Evolutionary conservation across 176 grass and related monocot species (phyloP), one percentile per base, ranked within the genome.

Genomic region (Ensete glaucum): DNA sequence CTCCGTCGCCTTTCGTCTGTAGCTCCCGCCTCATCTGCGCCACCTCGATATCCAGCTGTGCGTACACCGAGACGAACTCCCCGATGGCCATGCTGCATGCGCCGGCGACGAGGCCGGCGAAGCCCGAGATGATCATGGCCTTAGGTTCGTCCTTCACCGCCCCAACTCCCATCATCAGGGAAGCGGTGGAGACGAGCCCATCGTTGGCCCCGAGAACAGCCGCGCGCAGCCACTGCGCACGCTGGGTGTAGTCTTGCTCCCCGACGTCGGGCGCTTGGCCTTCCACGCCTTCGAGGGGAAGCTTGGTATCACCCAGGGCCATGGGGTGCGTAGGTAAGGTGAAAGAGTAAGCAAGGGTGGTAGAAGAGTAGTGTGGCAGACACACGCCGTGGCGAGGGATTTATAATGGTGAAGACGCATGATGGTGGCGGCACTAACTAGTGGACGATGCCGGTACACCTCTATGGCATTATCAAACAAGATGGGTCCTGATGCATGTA

Each of bases 21-120:
- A 71, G 76, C 52, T 86, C 78, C 29, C 53, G 76, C 29, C 82
- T 64, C 54, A 89, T 57, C 81, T 82, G 90, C 67, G 86, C 78
- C 9, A 92, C 25, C 84, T 88, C 90, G 17, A 84, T 81, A 76
- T 92, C 90, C 49, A 83, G 81, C 87, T 92, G 90, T 23, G 90
- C 86, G 87, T 81, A 87, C 17, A 92, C 90, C 3, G 90, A 92
- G 15, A 92, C 90, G 81, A 89, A 92, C 84, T 92, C 90, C 2
- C 90, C 90, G 78, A 89, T 89, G 72, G 86, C 90, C 90, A 92
- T 92, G 86, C 84, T 86, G 84, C 78, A 89, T 0, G 87, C 90
- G 50, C 90, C 90, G 0, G 90, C 90, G 62, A 92, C 77, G 13
- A 92, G 83, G 0, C 90, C 90, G 6, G 90, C 90, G 82, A 92